Evolutionary conservation across 148 eudicot genomes (phyloP).

Genomic region (Heliamphora exappendiculata): DNA sequence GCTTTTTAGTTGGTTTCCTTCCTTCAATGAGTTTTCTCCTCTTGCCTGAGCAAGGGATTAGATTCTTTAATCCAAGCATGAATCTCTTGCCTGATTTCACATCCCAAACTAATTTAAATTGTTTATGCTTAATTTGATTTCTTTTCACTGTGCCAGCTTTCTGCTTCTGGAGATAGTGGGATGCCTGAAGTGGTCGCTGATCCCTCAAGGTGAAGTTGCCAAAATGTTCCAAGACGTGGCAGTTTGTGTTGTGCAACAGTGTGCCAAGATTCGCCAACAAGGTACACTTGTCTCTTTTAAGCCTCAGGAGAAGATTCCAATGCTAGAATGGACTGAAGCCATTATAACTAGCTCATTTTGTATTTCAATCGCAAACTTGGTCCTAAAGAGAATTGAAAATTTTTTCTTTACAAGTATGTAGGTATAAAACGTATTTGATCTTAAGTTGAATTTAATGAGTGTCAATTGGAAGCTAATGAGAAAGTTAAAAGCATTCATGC

Average conservation of each 20-base stretch:
- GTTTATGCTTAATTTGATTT: background rate
- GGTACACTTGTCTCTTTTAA: conserved; percentile 30
- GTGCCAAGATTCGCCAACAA: conserved; percentile 98
- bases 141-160: conserved; percentile 46
- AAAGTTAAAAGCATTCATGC: background rate
- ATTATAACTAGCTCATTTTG: background rate
- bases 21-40: too few species aligned
- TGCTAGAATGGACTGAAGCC: background rate
- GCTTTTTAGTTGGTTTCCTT: background rate
- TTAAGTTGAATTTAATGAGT: background rate
- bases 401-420: background rate
- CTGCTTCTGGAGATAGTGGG: conserved; percentile 98
- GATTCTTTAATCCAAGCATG: background rate
- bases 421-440: background rate
- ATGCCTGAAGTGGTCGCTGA: conserved; percentile 90
- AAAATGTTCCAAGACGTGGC: conserved; percentile 82
- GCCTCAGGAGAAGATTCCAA: background rate
- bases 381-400: background rate
- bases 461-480: background rate
- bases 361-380: background rate
- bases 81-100: background rate
- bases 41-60: too few species aligned
- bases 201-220: conserved; percentile 92
- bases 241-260: conserved; percentile 94
- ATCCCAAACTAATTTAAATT: background rate